Evolutionary conservation across 306 rosid genomes (phyloP).

Genomic region (Quercus robur): DNA sequence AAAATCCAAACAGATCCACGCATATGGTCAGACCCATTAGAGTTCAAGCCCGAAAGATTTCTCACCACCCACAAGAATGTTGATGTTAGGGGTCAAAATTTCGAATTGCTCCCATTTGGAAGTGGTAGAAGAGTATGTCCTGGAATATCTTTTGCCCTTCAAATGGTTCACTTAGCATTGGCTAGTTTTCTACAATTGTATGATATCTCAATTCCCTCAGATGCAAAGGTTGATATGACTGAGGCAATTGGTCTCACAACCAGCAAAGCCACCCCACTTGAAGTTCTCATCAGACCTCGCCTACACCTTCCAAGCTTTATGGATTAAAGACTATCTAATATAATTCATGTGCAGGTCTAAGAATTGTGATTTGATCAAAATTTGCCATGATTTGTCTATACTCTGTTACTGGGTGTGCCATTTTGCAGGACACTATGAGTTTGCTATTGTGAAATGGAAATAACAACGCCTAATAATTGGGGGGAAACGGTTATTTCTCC

Average conservation of each 20-base stretch:
- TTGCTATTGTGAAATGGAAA: no score
- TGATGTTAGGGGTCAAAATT: slow-evolving; percentile 43
- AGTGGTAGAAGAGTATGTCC: slow-evolving; percentile 60
- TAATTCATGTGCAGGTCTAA: slow-evolving; percentile 17
- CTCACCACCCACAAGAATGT: slow-evolving; percentile 34
- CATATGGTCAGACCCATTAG: slow-evolving; percentile 41
- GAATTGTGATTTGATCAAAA: no score
- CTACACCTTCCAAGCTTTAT: slow-evolving; percentile 20
- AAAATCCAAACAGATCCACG: slow-evolving; percentile 52
- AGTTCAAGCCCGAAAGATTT: slow-evolving; percentile 59
- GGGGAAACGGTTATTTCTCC: no score
- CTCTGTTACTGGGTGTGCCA: no score
- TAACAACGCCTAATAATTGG: no score
- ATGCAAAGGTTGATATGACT: no score
- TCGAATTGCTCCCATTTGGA: slow-evolving; percentile 49
- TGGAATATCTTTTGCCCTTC: slow-evolving; percentile 35
- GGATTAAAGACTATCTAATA: not conserved
- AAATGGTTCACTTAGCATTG: not conserved
- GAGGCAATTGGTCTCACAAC: no score
- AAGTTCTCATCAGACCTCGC: slow-evolving; percentile 50
- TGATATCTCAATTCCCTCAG: not conserved
- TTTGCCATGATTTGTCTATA: no score
- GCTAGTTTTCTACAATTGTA: slow-evolving; percentile 29
- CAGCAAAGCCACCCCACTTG: no score
- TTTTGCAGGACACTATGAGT: no score